Evolutionary conservation across 345 rosid species (phyloP), one percentile per base, ranked within the genome.

Genomic region (Eucalyptus pumila): DNA sequence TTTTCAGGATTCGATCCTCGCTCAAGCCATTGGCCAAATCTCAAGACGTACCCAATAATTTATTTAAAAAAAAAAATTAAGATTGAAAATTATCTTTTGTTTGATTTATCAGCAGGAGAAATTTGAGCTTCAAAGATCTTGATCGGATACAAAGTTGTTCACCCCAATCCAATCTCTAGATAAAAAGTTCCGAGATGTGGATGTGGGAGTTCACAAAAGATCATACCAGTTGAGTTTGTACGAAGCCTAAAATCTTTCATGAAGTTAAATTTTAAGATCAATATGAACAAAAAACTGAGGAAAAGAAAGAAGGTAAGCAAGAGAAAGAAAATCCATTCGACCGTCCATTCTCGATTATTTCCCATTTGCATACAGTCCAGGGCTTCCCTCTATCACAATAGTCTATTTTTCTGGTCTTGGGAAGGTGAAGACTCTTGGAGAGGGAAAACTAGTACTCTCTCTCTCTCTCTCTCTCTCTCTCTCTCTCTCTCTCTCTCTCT

Each of bases 401-500:
- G 94, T 96, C 86, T 93, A 94, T 94, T 98, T 95, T 91, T 96
- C 99, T 65, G 93, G 96, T 87, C 98, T 97, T 88, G 98, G 98
- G 92, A 98, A 96, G 96, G 99, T 96, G 85, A 56, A 56, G 51
- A 13, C 72, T 62, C 32, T 52, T 34, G 19, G 52, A 50, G 52
- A 50, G 52, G 19, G 52, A 50, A 50, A 15, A 50, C 52, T 50
- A 50, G 52, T 14, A 49, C 52, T 45, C 72, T 50, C 5, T 56
- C 19, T 16, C 45, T 30, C 65, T 69, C 24, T 72, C 87, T 19
- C 62, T 49, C 51, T 30, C 87, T 10, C 50, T 42, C 50, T 42
- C 7, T 42, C 44, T 42, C 44, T 42, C 44, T 40, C 42, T 40
- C 42, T 40, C 42, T 40, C 42, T 40, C 42, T 40, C 42, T 30